Evolutionary conservation across 768 basidiomycete species (phyloP).

Genomic region (Trametes elegans): DNA sequence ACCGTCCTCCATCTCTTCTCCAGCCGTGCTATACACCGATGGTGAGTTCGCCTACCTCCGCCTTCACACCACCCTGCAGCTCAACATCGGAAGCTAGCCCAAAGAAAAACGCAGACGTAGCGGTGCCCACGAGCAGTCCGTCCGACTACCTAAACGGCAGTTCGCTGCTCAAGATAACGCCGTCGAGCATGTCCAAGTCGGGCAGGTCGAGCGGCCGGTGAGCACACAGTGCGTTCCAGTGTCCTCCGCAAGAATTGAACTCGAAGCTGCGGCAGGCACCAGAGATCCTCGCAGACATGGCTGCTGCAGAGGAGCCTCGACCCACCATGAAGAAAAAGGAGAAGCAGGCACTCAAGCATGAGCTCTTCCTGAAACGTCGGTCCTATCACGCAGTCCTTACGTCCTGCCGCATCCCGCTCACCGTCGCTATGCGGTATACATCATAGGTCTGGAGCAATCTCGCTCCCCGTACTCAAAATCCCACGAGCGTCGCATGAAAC

Average conservation of each 20-base stretch:
- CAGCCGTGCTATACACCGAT: neutral
- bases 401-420: neutral
- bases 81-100: constrained; percentile 24
- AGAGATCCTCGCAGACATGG: constrained; percentile 42
- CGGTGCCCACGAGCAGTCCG: constrained; percentile 51
- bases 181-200: constrained; percentile 48
- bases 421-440: neutral
- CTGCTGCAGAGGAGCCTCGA: constrained; percentile 24
- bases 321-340: constrained; percentile 56
- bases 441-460: constrained; percentile 47
- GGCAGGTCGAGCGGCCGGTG: constrained; percentile 43
- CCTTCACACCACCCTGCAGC: neutral
- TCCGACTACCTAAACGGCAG: constrained; percentile 44
- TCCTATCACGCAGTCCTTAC: neutral
- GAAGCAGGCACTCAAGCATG: constrained; percentile 62
- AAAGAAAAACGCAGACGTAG: constrained; percentile 42
- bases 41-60: neutral
- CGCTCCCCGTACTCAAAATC: constrained; percentile 66
- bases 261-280: constrained; percentile 34
- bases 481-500: constrained; percentile 67
- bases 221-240: neutral
- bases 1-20: neutral
- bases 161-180: constrained; percentile 50
- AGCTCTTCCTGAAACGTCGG: constrained; percentile 67
- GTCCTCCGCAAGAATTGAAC: neutral